Evolutionary conservation across 345 rosid species (phyloP).

Genomic region (Jatropha curcas): DNA sequence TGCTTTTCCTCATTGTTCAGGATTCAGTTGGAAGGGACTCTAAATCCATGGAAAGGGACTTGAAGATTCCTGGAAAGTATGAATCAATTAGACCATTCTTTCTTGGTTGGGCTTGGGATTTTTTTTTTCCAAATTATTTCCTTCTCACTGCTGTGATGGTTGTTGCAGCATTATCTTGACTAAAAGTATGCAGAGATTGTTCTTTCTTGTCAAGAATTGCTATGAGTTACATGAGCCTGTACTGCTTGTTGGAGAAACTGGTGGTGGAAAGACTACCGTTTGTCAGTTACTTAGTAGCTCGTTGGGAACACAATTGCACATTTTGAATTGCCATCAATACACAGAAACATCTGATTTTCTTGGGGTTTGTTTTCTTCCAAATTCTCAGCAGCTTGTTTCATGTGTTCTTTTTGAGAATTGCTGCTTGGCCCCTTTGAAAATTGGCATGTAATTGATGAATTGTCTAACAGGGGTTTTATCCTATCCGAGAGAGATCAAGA

Average conservation of each 20-base stretch:
- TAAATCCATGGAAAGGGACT: conserved; percentile 14
- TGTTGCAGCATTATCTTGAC: conserved; percentile 68
- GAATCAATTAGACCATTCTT: conserved; percentile 14
- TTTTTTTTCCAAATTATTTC: conserved; percentile 8
- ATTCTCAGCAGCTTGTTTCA: background rate
- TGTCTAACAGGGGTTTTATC: conserved; percentile 78
- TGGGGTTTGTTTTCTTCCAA: conserved; percentile 60
- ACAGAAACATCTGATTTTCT: conserved; percentile 94
- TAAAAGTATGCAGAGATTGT: conserved; percentile 79
- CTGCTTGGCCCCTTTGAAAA: background rate
- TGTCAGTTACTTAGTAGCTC: conserved; percentile 71
- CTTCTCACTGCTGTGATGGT: conserved; percentile 16
- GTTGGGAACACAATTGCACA: conserved; percentile 60
- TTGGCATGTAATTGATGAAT: conserved; percentile 10
- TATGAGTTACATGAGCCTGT: conserved; percentile 86
- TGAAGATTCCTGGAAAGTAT: conserved; percentile 44
- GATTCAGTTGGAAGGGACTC: conserved; percentile 44
- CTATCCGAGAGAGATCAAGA: conserved; percentile 83
- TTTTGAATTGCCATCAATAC: conserved; percentile 94
- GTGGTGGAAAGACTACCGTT: conserved; percentile 96
- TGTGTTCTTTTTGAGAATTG: background rate
- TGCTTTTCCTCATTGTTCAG: conserved; percentile 34
- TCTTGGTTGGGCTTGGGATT: conserved; percentile 12
- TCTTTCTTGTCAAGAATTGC: conserved; percentile 72
- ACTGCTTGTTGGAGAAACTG: conserved; percentile 98